Percentiles rank a stretch among this genome's conserved stretches.
These are phyloP conservation scores for Pseudonitzschia pungens DNA, from an alignment of 108 stramenopile species.

Conservation along the genomic window DNA sequence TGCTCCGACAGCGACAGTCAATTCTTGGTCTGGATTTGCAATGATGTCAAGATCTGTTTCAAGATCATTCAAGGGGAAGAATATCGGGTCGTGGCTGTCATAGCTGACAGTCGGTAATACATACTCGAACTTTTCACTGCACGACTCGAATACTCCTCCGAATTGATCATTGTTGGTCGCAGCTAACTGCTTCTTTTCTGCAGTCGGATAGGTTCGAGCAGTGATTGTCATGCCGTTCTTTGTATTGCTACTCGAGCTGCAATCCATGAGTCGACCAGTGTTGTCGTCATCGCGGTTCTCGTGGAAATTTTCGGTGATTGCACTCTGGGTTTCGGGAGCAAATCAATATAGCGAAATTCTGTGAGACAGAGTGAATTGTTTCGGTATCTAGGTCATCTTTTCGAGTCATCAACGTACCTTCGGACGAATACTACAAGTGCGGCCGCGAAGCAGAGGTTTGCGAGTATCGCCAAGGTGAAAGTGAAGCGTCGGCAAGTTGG, in stretches of 20 bases:
- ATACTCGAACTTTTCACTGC: not conserved
- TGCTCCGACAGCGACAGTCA: not conserved
- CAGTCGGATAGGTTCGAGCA: not conserved
- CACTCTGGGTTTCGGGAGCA: not conserved
- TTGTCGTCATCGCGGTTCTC: not conserved
- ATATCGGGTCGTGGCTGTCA: not conserved
- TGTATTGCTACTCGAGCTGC: not conserved
- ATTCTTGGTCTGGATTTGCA: not conserved
- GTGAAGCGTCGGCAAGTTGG: not conserved
- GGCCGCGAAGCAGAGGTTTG: not conserved
- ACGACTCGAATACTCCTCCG: not conserved
- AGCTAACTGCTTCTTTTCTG: not conserved
- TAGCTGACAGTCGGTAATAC: not conserved
- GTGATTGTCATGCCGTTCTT: not conserved
- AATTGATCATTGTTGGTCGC: not conserved
- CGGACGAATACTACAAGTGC: not conserved
- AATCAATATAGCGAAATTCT: not conserved
- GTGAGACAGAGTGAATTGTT: not conserved
- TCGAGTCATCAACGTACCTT: not conserved
- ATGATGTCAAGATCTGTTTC: not conserved
- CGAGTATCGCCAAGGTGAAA: not conserved
- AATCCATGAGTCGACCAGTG: not conserved
- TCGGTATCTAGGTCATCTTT: not conserved
- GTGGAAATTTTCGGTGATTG: not conserved
- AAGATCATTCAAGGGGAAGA: slow-evolving; percentile 1